A percentile compares a stretch with the other conserved stretches of the same genome.
phyloP scores from a whole-genome alignment of 495 filamentous ascomycete species.

The Baudoinia panamericana region DNA sequence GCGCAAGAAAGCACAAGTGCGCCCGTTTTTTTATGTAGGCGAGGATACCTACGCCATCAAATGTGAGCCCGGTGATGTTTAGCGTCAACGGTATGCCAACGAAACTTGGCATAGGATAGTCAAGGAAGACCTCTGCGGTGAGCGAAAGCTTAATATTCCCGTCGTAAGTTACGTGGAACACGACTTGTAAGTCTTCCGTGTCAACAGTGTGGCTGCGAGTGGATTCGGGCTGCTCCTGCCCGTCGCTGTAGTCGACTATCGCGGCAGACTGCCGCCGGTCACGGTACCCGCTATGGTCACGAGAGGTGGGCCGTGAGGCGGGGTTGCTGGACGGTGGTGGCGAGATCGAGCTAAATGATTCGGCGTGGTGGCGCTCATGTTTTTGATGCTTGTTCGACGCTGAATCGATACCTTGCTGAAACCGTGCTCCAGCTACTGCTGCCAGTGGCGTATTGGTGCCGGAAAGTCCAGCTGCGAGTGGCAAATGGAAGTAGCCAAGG shows the following conservation, averaged over 20 bases:
- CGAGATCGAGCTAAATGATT: conserved; percentile 26
- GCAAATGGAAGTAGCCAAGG: conserved; percentile 80
- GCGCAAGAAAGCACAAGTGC: conserved; percentile 84
- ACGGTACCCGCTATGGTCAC: conserved; percentile 21
- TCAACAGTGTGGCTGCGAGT: conserved; percentile 22
- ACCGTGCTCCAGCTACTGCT: conserved; percentile 60
- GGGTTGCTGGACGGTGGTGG: conserved; percentile 25
- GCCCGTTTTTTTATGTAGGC: conserved; percentile 73
- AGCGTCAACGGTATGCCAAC: conserved; percentile 83
- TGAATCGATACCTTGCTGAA: conserved; percentile 37
- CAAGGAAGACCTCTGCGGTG: conserved; percentile 86
- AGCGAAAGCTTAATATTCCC: conserved; percentile 75
- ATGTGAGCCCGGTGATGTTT: conserved; percentile 84
- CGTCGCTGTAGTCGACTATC: conserved; percentile 25
- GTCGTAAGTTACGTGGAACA: conserved; percentile 75
- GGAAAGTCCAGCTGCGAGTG: conserved; percentile 62
- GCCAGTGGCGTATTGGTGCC: conserved; percentile 79
- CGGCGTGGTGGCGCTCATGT: conserved; percentile 15
- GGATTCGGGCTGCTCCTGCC: background rate
- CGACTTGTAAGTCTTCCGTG: conserved; percentile 63
- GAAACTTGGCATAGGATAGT: conserved; percentile 96
- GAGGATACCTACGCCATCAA: conserved; percentile 84
- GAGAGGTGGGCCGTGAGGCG: conserved; percentile 26
- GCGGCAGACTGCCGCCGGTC: conserved; percentile 21
- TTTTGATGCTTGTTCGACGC: conserved; percentile 10